phyloP scores from a whole-genome alignment of 139 green algal species.

The Asterochloris sp. region DNA sequence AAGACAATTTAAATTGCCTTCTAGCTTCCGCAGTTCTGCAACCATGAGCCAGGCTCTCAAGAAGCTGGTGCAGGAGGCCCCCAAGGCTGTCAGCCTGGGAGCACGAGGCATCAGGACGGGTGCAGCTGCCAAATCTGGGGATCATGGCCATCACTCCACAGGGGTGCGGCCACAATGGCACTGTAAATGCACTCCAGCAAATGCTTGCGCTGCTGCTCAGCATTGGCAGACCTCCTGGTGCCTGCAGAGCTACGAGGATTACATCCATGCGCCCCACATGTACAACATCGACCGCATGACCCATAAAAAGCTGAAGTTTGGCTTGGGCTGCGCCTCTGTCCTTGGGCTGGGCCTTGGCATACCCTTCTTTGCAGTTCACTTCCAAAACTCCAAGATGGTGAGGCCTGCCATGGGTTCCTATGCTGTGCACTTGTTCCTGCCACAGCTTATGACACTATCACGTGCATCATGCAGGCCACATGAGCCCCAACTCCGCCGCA shows the following conservation, averaged over 20 bases:
- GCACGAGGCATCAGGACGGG: constrained; percentile 1
- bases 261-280: constrained; percentile 22
- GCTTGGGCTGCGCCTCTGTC: neutral
- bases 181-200: too few species aligned
- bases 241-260: constrained; percentile 12
- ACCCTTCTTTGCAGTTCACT: constrained; percentile 13
- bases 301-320: constrained; percentile 18
- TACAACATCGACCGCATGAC: constrained; percentile 13
- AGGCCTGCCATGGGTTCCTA: neutral
- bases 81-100: neutral
- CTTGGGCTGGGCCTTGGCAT: constrained; percentile 1
- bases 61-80: neutral
- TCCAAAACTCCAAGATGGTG: constrained; percentile 6
- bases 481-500: neutral
- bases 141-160: constrained; percentile 14
- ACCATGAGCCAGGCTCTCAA: neutral
- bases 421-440: neutral
- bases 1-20: too few species aligned
- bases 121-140: neutral
- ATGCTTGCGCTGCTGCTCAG: neutral
- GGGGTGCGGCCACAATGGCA: neutral
- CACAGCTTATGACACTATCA: neutral
- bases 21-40: too few species aligned
- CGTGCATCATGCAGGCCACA: neutral
- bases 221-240: neutral